Conservation (phyloP, 78 protist genomes). For the Cyanophora paradoxa region DNA sequence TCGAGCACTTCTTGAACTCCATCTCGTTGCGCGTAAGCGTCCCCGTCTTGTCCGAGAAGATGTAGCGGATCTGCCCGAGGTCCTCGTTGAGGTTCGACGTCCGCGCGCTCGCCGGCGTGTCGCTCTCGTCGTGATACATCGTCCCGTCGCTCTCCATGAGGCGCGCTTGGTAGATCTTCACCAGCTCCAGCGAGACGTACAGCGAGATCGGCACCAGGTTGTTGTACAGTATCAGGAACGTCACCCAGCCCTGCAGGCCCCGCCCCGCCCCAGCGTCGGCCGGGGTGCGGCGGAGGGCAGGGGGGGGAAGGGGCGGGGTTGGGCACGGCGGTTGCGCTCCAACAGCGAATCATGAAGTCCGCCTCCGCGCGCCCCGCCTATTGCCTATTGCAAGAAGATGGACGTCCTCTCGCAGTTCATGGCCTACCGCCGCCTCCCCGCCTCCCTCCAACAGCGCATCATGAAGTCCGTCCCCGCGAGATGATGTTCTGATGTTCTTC, state of each 20-base stretch:
- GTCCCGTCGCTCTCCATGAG: slow-evolving; percentile 46
- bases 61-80: slow-evolving; percentile 56
- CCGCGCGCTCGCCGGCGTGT: slow-evolving; percentile 57
- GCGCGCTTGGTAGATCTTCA: slow-evolving; percentile 59
- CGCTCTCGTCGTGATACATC: slow-evolving; percentile 57
- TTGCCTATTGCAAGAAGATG: no score
- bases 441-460: no score
- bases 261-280: no score
- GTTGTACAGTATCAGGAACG: slow-evolving; percentile 78
- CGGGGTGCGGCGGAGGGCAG: no score
- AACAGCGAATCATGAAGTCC: no score
- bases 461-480: no score
- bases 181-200: slow-evolving; percentile 72
- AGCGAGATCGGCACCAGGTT: slow-evolving; percentile 74
- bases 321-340: no score
- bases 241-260: slow-evolving; percentile 34
- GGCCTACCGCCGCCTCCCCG: no score
- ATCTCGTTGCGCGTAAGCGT: slow-evolving; percentile 13
- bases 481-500: no score
- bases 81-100: slow-evolving; percentile 81
- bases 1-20: slow-evolving; percentile 17
- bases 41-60: slow-evolving; percentile 24
- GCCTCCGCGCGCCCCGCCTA: no score
- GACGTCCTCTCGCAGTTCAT: no score
- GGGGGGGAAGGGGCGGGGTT: no score